These are phyloP conservation scores for Inosperma sp. DNA, from an alignment of 768 basidiomycete genomes.

Conservation along the genomic window DNA sequence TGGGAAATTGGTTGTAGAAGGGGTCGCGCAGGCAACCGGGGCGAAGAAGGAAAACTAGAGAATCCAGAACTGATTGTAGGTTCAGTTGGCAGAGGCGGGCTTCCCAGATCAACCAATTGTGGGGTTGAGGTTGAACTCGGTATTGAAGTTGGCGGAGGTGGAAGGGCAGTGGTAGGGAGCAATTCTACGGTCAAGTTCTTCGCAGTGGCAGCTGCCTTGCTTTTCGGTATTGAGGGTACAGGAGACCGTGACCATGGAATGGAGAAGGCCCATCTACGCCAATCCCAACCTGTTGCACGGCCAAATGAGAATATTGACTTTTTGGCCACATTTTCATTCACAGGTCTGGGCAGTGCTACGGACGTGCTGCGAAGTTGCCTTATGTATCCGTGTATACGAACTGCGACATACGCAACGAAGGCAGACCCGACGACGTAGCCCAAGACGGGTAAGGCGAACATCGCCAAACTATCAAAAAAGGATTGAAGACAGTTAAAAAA, in stretches of 20 bases:
- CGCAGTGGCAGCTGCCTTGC: constrained; percentile 8
- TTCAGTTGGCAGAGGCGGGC: constrained; percentile 13
- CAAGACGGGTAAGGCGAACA: constrained; percentile 11
- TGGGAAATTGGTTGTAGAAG: neutral
- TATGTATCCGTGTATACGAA: constrained; percentile 11
- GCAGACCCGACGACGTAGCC: constrained; percentile 17
- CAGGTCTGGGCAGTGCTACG: constrained; percentile 13
- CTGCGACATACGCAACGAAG: constrained; percentile 14
- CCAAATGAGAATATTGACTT: constrained; percentile 12
- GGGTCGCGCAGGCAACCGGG: constrained; percentile 12
- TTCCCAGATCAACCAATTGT: constrained; percentile 15
- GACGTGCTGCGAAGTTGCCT: neutral
- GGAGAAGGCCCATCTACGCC: constrained; percentile 13
- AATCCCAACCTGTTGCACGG: constrained; percentile 10
- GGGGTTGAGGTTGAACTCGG: constrained; percentile 10
- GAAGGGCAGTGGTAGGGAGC: constrained; percentile 20
- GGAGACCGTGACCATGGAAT: constrained; percentile 12
- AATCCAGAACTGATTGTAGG: constrained; percentile 1
- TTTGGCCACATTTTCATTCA: constrained; percentile 3
- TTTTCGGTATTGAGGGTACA: constrained; percentile 6
- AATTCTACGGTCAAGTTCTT: constrained; percentile 19
- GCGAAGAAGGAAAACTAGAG: constrained; percentile 7
- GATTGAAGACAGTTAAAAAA: constrained; percentile 3
- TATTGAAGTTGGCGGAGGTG: constrained; percentile 16
- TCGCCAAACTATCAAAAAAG: neutral